A percentile compares a stretch with the other conserved stretches of the same genome.
Evolutionary conservation across 2,329 filamentous ascomycete genomes (phyloP).

Genomic region (Alternaria consortialis): DNA sequence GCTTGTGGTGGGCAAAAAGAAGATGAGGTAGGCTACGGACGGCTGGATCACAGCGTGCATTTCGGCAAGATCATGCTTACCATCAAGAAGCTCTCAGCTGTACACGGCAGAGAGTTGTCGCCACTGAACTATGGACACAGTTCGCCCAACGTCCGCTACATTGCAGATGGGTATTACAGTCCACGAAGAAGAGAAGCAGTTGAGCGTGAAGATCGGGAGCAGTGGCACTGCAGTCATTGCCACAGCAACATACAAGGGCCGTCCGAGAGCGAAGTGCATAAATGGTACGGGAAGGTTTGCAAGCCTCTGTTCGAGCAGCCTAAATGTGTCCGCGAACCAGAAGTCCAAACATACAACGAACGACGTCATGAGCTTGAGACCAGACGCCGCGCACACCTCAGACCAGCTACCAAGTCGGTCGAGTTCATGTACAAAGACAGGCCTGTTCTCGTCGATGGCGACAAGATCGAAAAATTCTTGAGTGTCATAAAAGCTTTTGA

Average conservation of each 20-base stretch:
- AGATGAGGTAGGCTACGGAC: conserved; percentile 44
- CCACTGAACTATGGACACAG: conserved; percentile 47
- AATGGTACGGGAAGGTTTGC: conserved; percentile 47
- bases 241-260: conserved; percentile 23
- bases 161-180: conserved; percentile 25
- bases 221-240: conserved; percentile 42
- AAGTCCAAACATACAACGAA: conserved; percentile 45
- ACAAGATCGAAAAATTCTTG: conserved; percentile 38
- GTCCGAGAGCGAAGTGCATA: conserved; percentile 35
- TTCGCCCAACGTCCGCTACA: conserved; percentile 6
- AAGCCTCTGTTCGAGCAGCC: conserved; percentile 38
- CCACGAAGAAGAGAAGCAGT: neutral
- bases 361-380: conserved; percentile 38
- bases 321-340: conserved; percentile 19
- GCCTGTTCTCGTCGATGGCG: conserved; percentile 42
- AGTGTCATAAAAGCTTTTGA: conserved; percentile 45
- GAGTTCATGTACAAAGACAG: conserved; percentile 51
- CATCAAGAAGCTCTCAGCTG: conserved; percentile 46
- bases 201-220: conserved; percentile 16
- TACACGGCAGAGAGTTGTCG: conserved; percentile 37
- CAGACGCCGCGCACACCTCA: conserved; percentile 37
- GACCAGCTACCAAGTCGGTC: conserved; percentile 45
- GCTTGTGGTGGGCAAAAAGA: conserved; percentile 51
- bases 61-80: conserved; percentile 53
- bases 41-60: conserved; percentile 50